A percentile compares a stretch with the other conserved stretches of the same genome.
Conservation (phyloP, 177 flowering plant genomes). For the Tripterygium wilfordii region DNA sequence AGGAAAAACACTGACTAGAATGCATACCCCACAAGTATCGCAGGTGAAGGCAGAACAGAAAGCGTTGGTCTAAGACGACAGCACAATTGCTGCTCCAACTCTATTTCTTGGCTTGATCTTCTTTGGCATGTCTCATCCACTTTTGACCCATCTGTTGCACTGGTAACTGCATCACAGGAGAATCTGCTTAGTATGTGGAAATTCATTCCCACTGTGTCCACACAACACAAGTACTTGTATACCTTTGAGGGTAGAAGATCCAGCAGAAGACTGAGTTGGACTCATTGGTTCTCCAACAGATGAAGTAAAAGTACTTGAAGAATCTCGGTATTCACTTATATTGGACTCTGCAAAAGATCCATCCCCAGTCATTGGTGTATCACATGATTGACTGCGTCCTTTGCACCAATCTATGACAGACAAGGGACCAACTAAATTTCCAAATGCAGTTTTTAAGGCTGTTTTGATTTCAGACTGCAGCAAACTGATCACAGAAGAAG, state of each 20-base stretch:
- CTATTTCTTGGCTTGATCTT: conserved; percentile 55
- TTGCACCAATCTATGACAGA: conserved; percentile 86
- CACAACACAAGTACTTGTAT: neutral
- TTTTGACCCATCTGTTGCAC: conserved; percentile 51
- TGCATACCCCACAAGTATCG: conserved; percentile 95
- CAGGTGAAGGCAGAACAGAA: conserved; percentile 71
- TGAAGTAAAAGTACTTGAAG: conserved; percentile 39
- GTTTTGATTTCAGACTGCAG: conserved; percentile 83
- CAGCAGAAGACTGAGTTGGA: conserved; percentile 55
- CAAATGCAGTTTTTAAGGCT: conserved; percentile 88
- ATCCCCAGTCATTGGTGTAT: conserved; percentile 46
- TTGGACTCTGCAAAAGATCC: conserved; percentile 68
- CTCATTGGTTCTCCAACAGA: conserved; percentile 67
- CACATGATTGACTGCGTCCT: conserved; percentile 67
- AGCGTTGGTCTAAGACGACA: conserved; percentile 61
- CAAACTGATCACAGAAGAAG: conserved; percentile 72
- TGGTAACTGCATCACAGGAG: conserved; percentile 15
- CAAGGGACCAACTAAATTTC: conserved; percentile 81
- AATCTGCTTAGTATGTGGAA: neutral
- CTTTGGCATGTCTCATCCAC: conserved; percentile 59
- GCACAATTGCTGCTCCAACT: conserved; percentile 54
- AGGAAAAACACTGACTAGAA: neutral
- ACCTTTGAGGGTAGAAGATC: conserved; percentile 65
- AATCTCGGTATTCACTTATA: conserved; percentile 63
- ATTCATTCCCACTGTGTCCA: neutral